Evolutionary conservation across 2,329 filamentous ascomycete genomes (phyloP).

Genomic region (Colletotrichum phormii): DNA sequence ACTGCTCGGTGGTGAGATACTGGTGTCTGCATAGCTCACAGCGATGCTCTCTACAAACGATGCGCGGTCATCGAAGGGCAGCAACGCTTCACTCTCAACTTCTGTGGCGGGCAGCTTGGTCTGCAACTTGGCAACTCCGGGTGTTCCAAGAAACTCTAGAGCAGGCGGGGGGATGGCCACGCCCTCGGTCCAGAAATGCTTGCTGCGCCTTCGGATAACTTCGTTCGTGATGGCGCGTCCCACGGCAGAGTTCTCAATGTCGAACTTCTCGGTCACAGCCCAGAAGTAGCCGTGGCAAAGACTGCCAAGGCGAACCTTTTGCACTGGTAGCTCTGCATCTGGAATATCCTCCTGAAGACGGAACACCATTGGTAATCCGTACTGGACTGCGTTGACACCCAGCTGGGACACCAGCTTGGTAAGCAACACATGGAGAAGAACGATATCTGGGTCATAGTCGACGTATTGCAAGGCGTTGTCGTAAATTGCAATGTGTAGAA

Average conservation of each 20-base stretch:
- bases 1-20: slow-evolving; percentile 74
- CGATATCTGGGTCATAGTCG: slow-evolving; percentile 78
- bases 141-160: slow-evolving; percentile 70
- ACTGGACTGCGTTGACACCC: slow-evolving; percentile 83
- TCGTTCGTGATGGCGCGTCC: slow-evolving; percentile 81
- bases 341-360: slow-evolving; percentile 87
- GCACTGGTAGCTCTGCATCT: slow-evolving; percentile 71
- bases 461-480: slow-evolving; percentile 84
- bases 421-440: slow-evolving; percentile 82
- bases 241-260: slow-evolving; percentile 76
- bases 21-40: slow-evolving; percentile 73
- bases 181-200: slow-evolving; percentile 82
- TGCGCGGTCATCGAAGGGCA: slow-evolving; percentile 80
- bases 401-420: slow-evolving; percentile 79
- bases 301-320: slow-evolving; percentile 84
- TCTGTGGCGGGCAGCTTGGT: slow-evolving; percentile 62
- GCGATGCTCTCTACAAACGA: slow-evolving; percentile 81
- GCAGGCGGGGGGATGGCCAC: slow-evolving; percentile 77
- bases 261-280: slow-evolving; percentile 80
- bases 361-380: slow-evolving; percentile 89
- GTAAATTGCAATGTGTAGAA: slow-evolving; percentile 89
- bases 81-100: slow-evolving; percentile 72
- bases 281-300: slow-evolving; percentile 92
- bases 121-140: slow-evolving; percentile 57
- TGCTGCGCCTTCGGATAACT: slow-evolving; percentile 77